Evolutionary conservation across 2,329 filamentous ascomycete genomes (phyloP).

Genomic region (Paraconiothyrium brasiliense): DNA sequence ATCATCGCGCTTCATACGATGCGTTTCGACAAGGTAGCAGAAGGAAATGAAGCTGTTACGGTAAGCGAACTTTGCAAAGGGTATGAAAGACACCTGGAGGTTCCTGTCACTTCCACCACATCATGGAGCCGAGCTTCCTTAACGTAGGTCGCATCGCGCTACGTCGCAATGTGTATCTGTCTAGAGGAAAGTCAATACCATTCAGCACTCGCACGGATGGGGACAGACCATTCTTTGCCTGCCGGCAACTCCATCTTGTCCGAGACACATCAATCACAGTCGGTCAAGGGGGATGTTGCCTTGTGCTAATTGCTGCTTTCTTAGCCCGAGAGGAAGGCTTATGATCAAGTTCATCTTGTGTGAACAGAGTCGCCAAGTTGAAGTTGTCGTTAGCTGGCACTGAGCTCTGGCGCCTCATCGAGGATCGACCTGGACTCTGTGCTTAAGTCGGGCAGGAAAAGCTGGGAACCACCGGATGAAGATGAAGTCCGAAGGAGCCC

Average conservation of each 20-base stretch:
- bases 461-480: background rate
- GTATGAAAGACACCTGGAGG: background rate
- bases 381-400: conserved; percentile 12
- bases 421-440: conserved; percentile 16
- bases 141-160: background rate
- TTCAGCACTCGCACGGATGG: background rate
- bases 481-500: background rate
- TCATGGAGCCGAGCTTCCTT: background rate
- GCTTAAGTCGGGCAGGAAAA: background rate
- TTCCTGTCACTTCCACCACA: background rate
- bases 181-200: background rate
- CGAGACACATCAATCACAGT: too few relatives aligned
- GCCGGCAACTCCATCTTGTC: background rate
- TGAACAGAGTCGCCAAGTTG: conserved; percentile 4
- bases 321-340: conserved; percentile 10
- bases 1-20: background rate
- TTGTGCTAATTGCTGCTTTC: conserved; percentile 7
- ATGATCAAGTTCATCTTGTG: conserved; percentile 8
- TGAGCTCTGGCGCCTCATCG: conserved; percentile 17
- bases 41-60: background rate
- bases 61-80: background rate
- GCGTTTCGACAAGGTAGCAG: background rate
- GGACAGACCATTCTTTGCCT: background rate
- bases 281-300: background rate
- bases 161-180: background rate